Evolutionary conservation across 352 stramenopile species (phyloP).

Genomic region (Globisporangium yorkense): DNA sequence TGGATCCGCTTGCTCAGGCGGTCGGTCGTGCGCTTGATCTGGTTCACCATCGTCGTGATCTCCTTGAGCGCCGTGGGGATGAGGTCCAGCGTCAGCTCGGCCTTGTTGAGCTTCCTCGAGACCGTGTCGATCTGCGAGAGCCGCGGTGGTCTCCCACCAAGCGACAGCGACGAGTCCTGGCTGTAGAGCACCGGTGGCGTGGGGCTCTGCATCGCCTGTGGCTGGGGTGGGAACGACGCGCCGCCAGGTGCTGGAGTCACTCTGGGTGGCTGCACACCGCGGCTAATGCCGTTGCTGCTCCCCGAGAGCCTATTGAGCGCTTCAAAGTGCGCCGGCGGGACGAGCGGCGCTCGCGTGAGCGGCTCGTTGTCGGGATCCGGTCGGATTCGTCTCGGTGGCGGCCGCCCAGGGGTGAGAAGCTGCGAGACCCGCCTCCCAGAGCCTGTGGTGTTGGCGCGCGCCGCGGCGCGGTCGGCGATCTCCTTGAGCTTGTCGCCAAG

Average conservation of each 20-base stretch:
- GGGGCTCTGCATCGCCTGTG: not conserved
- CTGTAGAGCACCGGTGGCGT: not conserved
- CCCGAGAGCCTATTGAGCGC: not conserved
- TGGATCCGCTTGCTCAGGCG: constrained; percentile 44
- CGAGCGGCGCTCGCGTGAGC: not conserved
- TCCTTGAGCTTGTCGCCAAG: constrained; percentile 78
- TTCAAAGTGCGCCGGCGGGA: not conserved
- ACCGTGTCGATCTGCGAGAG: constrained; percentile 39
- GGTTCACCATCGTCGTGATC: constrained; percentile 61
- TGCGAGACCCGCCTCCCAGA: constrained; percentile 21
- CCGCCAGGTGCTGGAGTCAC: not conserved
- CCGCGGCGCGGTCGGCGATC: constrained; percentile 54
- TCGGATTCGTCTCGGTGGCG: constrained; percentile 3
- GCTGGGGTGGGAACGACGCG: not conserved
- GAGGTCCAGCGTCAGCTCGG: constrained; percentile 43
- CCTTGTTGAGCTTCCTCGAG: constrained; percentile 46
- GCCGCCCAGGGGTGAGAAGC: constrained; percentile 1
- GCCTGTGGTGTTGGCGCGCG: constrained; percentile 14
- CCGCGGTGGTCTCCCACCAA: constrained; percentile 3
- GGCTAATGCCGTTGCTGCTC: not conserved
- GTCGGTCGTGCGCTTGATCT: constrained; percentile 67
- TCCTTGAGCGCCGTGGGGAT: constrained; percentile 54
- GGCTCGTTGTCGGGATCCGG: not conserved
- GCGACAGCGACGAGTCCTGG: constrained; percentile 7
- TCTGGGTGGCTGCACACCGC: not conserved